Evolutionary conservation across 768 basidiomycete genomes (phyloP).

Genomic region (Calocybe gangraenosa): DNA sequence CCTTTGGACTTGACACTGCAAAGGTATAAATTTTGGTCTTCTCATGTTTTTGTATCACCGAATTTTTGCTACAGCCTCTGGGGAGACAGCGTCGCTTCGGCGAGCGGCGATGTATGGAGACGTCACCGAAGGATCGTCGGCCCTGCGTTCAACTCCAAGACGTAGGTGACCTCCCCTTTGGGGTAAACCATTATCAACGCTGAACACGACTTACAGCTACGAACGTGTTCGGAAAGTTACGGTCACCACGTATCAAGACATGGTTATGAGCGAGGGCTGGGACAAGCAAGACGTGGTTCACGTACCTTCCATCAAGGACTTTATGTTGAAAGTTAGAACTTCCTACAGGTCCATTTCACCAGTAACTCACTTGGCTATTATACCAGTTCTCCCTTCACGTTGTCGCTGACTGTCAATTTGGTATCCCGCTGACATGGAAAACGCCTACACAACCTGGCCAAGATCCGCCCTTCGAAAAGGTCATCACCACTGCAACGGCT

Average conservation of each 20-base stretch:
- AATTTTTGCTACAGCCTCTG: conserved; percentile 18
- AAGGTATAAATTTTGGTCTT: not conserved
- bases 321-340: conserved; percentile 19
- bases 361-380: not conserved
- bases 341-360: not conserved
- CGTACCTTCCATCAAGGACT: conserved; percentile 15
- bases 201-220: conserved; percentile 15
- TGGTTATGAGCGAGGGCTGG: conserved; percentile 24
- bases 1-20: conserved; percentile 10
- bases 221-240: conserved; percentile 26
- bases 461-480: conserved; percentile 5
- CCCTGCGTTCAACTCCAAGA: conserved; percentile 27
- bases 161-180: conserved; percentile 15
- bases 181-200: not conserved
- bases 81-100: conserved; percentile 30
- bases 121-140: conserved; percentile 29
- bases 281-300: conserved; percentile 7
- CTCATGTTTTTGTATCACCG: not conserved
- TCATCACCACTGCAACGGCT: conserved; percentile 12
- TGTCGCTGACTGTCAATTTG: conserved; percentile 21
- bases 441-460: conserved; percentile 2
- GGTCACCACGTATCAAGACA: conserved; percentile 20
- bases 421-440: conserved; percentile 18
- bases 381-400: conserved; percentile 19
- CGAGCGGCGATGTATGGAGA: conserved; percentile 28